Evolutionary conservation across 345 rosid genomes (phyloP).

Genomic region (Moricandia moricandioides): DNA sequence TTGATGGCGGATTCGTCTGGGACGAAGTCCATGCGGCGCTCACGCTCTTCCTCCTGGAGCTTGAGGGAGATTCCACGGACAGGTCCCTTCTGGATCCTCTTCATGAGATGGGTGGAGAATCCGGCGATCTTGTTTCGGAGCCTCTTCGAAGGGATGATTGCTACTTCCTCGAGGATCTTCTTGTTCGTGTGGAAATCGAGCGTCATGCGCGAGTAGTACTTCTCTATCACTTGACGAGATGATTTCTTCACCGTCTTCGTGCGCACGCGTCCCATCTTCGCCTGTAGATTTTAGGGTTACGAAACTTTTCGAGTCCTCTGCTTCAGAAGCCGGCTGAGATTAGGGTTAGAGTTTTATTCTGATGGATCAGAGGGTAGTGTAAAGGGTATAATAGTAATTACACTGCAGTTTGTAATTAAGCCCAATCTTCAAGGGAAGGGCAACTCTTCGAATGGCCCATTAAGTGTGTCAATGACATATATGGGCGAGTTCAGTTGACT

Average conservation of each 20-base stretch:
- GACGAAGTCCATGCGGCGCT: constrained; percentile 74
- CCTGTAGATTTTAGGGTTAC: not conserved
- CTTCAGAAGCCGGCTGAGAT: constrained; percentile 13
- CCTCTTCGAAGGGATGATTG: constrained; percentile 64
- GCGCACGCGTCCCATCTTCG: constrained; percentile 62
- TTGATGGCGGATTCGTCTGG: constrained; percentile 70
- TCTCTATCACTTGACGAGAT: constrained; percentile 65
- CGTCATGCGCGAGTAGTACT: constrained; percentile 66
- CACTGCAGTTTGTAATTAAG: not conserved
- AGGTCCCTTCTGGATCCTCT: constrained; percentile 67
- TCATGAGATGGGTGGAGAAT: constrained; percentile 68
- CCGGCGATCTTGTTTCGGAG: constrained; percentile 81
- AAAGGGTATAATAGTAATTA: not conserved
- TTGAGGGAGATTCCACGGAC: constrained; percentile 72
- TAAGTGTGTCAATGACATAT: not conserved
- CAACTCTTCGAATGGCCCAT: not conserved
- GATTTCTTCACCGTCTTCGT: constrained; percentile 78
- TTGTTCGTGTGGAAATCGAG: constrained; percentile 72
- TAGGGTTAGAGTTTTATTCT: not conserved
- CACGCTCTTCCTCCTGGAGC: constrained; percentile 76
- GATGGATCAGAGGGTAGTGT: not conserved
- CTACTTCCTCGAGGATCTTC: constrained; percentile 64
- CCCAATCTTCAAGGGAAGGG: not conserved
- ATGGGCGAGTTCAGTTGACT: not conserved
- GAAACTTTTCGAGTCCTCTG: not conserved